phyloP scores from a whole-genome alignment of 2,329 filamentous ascomycete genomes.

The Colletotrichum liriopes region DNA sequence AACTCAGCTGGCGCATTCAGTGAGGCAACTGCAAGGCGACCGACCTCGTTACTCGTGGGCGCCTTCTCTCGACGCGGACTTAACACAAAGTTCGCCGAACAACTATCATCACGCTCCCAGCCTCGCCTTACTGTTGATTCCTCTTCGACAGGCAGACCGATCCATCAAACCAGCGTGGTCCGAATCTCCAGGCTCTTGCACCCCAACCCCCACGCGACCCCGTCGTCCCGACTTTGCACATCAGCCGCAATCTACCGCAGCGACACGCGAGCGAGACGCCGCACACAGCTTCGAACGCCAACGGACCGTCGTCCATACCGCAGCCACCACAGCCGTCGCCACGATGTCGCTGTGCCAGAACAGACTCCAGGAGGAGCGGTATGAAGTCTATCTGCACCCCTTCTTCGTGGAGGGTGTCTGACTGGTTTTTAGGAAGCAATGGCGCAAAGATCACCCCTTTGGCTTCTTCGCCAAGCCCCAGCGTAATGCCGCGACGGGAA shows the following conservation, averaged over 20 bases:
- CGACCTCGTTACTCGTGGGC: constrained; percentile 17
- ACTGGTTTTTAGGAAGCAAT: constrained; percentile 81
- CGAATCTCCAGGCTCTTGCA: background rate
- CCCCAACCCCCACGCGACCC: background rate
- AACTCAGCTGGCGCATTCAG: constrained; percentile 26
- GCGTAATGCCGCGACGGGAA: constrained; percentile 79
- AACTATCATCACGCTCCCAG: background rate
- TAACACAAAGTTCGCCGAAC: constrained; percentile 3
- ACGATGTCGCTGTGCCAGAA: constrained; percentile 91
- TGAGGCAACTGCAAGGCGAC: constrained; percentile 27
- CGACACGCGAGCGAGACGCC: constrained; percentile 24
- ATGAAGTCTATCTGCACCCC: constrained; percentile 52
- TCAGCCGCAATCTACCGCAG: background rate
- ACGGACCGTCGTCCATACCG: background rate
- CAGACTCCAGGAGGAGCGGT: constrained; percentile 90
- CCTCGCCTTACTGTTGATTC: background rate
- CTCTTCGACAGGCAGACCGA: background rate
- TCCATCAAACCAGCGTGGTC: background rate
- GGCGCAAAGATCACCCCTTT: constrained; percentile 96
- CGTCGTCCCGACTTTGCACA: constrained; percentile 6
- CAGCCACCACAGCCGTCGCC: constrained; percentile 30
- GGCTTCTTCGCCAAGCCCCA: constrained; percentile 95
- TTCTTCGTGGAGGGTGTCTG: constrained; percentile 43
- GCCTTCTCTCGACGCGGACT: constrained; percentile 24
- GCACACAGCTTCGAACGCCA: background rate